Base-by-base conservation (phyloP, 2,329 filamentous ascomycete genomes). In the Metarhizium rileyi region DNA sequence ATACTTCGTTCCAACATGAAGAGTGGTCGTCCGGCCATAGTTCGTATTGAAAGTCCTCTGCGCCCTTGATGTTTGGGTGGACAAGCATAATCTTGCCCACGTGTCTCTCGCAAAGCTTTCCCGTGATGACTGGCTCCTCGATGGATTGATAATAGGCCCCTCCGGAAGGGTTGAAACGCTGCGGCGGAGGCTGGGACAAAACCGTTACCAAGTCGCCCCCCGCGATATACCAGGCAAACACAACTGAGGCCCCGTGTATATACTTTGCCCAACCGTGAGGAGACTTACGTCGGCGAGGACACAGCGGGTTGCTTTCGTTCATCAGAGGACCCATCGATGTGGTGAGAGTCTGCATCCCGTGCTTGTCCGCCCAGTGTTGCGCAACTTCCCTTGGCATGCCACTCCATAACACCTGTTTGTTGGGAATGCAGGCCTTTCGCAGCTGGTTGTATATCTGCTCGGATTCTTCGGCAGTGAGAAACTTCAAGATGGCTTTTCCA, bases 241-340 rank as follows among this genome's bases (percentile, higher is more conserved):
- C 18, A 1, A 48, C 51, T 3, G 57, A 59, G 1, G 57, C 57
- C 1, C 57, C 57, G 36, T 54, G 48, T 7, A 59, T 54, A n/a
- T 53, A 57, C n/a, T 0, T 40, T 22, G 7, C 8, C 2, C 36
- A 22, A 1, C n/a, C 1, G 22, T 12, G 7, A 1, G 7, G n/a
- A 18, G 8, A 7, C 22, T 40, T 22, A 4, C 22, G 8, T 18
- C 20, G 36, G n/a, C 36, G 2, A 40, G 36, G 36, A 20, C 2
- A 40, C 12, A 20, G 2, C n/a, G 18, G 8, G n/a, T 8, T 18
- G 22, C 40, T 35, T 14, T 38, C 30, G 20, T 53, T 14, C 3
- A 55, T 45, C 5, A 57, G 40, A 5, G 51, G 52, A 12, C 57
- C 56, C 30, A 59, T 53, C 0, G 54, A 49, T 1, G 49, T 58